Evolutionary conservation across 1,284 basidiomycete genomes (phyloP), one percentile per base, ranked within the genome.

Genomic region (Cryptococcus floricola): DNA sequence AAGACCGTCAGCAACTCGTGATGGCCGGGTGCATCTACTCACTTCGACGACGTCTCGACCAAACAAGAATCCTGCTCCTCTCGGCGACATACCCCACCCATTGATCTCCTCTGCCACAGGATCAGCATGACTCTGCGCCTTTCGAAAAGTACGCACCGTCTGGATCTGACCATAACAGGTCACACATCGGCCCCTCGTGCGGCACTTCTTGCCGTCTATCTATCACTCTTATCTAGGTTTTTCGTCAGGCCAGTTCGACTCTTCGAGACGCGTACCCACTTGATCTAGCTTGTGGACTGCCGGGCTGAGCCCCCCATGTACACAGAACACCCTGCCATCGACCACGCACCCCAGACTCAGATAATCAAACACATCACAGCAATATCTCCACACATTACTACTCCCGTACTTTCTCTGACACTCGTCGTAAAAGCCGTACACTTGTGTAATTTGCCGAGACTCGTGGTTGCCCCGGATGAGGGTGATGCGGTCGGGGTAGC

Each of bases 111-210:
- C n/a, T 18, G 31, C 39, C 9, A n/a, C 5, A 10, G 14, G 23
- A 50, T 51, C 34, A 61, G 50, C 18, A 34, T 16, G 10, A 12
- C 13, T 19, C 25, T 3, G 23, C 8, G 16, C 14, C 27, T 16
- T 2, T 18, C 16, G 12, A 14, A n/a, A 23, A 37, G 13, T 10
- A 67, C 80, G 46, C 45, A 92, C 91, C 92, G 73, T 98, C 95
- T 39, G 95, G 96, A 81, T 98, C 95, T 54, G 93, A 97, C 95
- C 95, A 98, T 19, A 98, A 81, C 6, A 98, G 80, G 77, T 98
- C 96, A 72, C 95, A 98, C 94, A 98, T 98, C 8, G 93, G 87
- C 9, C 96, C 95, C 73, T 98, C 95, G 74, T 98, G 96, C n/a
- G 95, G 95, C 12, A 98, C 96, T 74, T 98, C 95, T 78, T 98